phyloP scores from a whole-genome alignment of 129 eudicot genomes.

The Cynara cardunculus region DNA sequence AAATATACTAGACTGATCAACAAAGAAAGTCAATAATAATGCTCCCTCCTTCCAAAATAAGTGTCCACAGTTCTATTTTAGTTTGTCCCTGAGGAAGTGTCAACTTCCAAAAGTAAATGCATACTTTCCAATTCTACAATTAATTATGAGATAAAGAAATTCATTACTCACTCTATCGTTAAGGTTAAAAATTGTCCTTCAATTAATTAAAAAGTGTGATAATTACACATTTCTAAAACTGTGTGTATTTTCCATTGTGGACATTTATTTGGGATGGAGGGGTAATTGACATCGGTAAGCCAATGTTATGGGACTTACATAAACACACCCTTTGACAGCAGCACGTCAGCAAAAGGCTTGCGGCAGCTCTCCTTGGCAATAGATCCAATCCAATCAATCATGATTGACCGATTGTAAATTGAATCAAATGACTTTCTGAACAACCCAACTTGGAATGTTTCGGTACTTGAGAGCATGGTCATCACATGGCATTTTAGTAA shows the following conservation, averaged over 20 bases:
- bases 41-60: background rate
- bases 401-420: too few relatives aligned
- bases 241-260: background rate
- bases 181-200: background rate
- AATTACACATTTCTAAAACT: background rate
- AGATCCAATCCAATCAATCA: constrained; percentile 17
- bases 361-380: constrained; percentile 95
- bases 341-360: constrained; percentile 99
- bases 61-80: too few relatives aligned
- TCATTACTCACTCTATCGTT: background rate
- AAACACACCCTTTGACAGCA: constrained; percentile 94
- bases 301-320: constrained; percentile 51
- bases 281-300: too few relatives aligned
- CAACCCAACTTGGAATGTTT: too few relatives aligned
- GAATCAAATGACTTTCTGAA: too few relatives aligned
- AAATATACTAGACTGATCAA: background rate
- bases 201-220: background rate
- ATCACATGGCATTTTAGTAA: too few relatives aligned
- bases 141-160: background rate
- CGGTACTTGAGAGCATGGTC: too few relatives aligned
- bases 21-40: background rate
- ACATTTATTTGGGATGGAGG: background rate
- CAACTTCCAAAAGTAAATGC: background rate
- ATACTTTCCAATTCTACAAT: background rate
- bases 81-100: too few relatives aligned